Conservation (phyloP, 2,329 filamentous ascomycete species). For the Trichoderma hamatum region DNA sequence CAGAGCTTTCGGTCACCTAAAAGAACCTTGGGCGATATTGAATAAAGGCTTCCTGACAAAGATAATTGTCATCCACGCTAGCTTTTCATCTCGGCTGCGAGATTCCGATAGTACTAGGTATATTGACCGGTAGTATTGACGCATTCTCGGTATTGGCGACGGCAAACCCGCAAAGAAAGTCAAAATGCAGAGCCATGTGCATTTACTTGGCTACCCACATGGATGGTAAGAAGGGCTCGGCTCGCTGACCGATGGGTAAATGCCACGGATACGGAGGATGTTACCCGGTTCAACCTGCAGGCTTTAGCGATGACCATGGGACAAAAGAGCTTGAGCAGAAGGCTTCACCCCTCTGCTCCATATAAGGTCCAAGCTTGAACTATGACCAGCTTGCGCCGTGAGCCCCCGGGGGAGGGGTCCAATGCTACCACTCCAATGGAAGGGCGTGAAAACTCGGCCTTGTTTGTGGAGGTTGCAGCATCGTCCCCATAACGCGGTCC, state of each 20-base stretch:
- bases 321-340: not conserved
- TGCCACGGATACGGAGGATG: not conserved
- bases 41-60: constrained; percentile 4
- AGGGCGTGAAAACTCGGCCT: constrained; percentile 9
- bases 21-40: not conserved
- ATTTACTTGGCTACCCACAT: not conserved
- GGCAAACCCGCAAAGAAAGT: not conserved
- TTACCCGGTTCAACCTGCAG: not conserved
- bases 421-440: not conserved
- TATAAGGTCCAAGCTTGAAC: not conserved
- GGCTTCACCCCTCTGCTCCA: constrained; percentile 3
- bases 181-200: not conserved
- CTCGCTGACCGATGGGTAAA: constrained; percentile 4
- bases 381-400: not conserved
- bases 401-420: not conserved
- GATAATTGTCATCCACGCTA: not conserved
- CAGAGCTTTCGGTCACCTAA: not conserved
- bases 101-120: not conserved
- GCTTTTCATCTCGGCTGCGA: not conserved
- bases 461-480: constrained; percentile 17
- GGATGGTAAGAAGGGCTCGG: not conserved
- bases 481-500: constrained; percentile 1
- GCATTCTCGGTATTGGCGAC: not conserved
- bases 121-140: not conserved
- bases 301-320: not conserved